phyloP scores from a whole-genome alignment of 2,329 filamentous ascomycete genomes.

The Apiospora phragmitis region DNA sequence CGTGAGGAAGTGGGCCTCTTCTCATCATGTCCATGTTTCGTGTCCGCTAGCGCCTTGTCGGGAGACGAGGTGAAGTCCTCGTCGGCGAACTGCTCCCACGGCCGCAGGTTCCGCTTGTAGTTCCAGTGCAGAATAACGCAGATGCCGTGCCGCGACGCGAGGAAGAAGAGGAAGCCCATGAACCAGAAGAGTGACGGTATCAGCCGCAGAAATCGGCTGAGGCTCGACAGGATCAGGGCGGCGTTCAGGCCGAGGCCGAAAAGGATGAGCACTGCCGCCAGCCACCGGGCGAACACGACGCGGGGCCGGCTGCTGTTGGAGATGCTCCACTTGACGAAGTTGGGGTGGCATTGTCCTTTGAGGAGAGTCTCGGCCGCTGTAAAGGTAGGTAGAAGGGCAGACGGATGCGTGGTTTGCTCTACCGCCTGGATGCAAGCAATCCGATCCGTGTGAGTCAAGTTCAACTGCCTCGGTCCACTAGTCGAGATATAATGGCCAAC shows the following conservation, averaged over 20 bases:
- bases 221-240: conserved; percentile 33
- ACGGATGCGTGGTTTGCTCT: conserved; percentile 45
- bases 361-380: conserved; percentile 38
- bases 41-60: conserved; percentile 10
- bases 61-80: conserved; percentile 12
- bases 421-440: conserved; percentile 39
- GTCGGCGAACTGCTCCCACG: conserved; percentile 38
- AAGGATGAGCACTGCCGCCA: conserved; percentile 24
- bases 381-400: conserved; percentile 41
- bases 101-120: conserved; percentile 34
- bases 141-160: conserved; percentile 38
- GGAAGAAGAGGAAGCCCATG: conserved; percentile 33
- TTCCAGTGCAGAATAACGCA: conserved; percentile 36
- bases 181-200: conserved; percentile 35
- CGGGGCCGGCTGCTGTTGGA: conserved; percentile 39
- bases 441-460: conserved; percentile 39
- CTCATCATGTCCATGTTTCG: background rate
- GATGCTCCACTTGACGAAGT: conserved; percentile 39
- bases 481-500: conserved; percentile 40
- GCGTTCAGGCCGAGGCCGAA: conserved; percentile 31
- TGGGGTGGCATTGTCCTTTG: conserved; percentile 38
- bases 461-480: conserved; percentile 36
- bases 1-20: conserved; percentile 2
- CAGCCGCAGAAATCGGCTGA: conserved; percentile 29
- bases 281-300: conserved; percentile 29